Evolutionary conservation across 1,284 basidiomycete genomes (phyloP), one percentile per base, ranked within the genome.

Genomic region (Pterulicium gracile): DNA sequence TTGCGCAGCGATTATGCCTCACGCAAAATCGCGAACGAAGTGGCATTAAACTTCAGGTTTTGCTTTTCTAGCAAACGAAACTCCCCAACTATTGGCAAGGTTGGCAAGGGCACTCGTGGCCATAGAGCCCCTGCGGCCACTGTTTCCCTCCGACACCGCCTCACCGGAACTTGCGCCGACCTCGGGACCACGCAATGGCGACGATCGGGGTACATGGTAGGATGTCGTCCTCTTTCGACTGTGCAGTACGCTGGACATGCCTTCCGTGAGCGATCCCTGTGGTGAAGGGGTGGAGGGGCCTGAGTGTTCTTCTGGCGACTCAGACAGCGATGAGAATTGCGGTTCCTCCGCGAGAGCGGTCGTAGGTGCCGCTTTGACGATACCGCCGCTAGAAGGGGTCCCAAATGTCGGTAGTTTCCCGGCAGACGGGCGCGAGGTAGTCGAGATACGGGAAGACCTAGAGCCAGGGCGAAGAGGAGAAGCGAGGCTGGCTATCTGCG

Each of bases 381-480:
- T 19, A 3, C 63, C 56, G 35, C 58, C 54, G 0, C 64, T 53
- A 1, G 70, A 62, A 2, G 67, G 63, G 32, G 65, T 68, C 32
- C 72, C 77, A 50, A 83, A 62, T 1, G 69, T 63, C 21, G 81
- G 79, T 23, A 78, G 66, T 18, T 78, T 72, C 19, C 67, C 72
- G 0, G 69, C 63, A 10, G 82, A 82, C 56, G 82, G 79, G 45
- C 65, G 69, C 4, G 82, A 85, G 0, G 80, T 73, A 4, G 71
- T 69, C 3, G 81, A 84, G 14, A 77, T 56, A 18, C 79, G 70
- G 2, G 83, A 86, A 2, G 79, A 75, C 36, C 82, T 71, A 2
- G 83, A 86, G 5, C 70, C 77, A 32, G 82, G 78, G 7, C 82
- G 73, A 39, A 81, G 59, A 0, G 81, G 79, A 0, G 79, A 79